A percentile compares a stretch with the other conserved stretches of the same genome.
Evolutionary conservation across 106 monocot genomes (phyloP).

Genomic region (Apostasia ramifera): DNA sequence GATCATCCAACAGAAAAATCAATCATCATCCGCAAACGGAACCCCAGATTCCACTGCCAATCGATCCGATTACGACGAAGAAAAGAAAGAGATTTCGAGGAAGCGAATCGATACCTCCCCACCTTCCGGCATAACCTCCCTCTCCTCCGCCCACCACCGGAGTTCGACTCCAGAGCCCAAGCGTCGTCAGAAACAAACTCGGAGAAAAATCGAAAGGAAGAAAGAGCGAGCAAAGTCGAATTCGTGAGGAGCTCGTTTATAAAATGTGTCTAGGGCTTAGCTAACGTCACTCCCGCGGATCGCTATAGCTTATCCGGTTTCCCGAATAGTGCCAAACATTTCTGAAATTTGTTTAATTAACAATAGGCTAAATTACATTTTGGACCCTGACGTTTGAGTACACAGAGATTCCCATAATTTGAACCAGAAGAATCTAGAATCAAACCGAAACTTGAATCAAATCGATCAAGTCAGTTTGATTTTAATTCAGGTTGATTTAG

Average conservation of each 20-base stretch:
- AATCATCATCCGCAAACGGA: not conserved
- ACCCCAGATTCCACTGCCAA: constrained; percentile 1
- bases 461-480: too few relatives aligned
- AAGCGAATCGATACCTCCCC: not conserved
- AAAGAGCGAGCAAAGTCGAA: not conserved
- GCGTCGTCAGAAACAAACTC: not conserved
- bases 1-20: too few relatives aligned
- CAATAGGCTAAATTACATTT: too few relatives aligned
- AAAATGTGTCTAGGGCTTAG: too few relatives aligned
- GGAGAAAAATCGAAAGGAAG: not conserved
- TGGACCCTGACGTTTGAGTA: too few relatives aligned
- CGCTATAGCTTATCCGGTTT: not conserved
- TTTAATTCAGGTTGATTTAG: too few relatives aligned
- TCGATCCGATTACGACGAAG: not conserved
- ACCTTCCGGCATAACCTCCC: constrained; percentile 7
- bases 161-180: constrained; percentile 8
- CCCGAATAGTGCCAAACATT: too few relatives aligned
- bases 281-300: not conserved
- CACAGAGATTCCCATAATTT: too few relatives aligned
- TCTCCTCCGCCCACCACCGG: constrained; percentile 1
- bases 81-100: not conserved
- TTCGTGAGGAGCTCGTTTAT: too few relatives aligned
- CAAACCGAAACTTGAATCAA: too few relatives aligned
- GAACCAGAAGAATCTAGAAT: too few relatives aligned
- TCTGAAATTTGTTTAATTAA: too few relatives aligned